Conservation (phyloP, 306 rosid species). For the Erythrophleum fordii region DNA sequence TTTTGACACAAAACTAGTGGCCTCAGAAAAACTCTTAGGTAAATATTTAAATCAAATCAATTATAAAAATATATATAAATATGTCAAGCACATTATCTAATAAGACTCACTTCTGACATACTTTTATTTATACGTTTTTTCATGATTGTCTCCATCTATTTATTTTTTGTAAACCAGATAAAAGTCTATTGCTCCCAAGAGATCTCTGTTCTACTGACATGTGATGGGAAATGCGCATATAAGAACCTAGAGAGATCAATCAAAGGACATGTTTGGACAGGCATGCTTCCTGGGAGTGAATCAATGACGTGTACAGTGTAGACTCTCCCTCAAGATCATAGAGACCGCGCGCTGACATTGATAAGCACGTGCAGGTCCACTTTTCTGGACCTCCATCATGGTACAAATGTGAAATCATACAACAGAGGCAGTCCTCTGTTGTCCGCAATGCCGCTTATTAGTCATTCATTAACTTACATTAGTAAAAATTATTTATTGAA, state of each 20-base stretch:
- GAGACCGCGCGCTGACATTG: not conserved
- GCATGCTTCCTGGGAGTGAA: not conserved
- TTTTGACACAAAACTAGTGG: not conserved
- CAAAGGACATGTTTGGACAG: not conserved
- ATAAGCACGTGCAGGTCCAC: not conserved
- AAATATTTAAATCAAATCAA: not conserved
- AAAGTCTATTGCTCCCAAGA: not conserved
- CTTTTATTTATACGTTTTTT: too few relatives aligned
- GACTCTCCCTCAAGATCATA: not conserved
- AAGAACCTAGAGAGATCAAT: conserved; percentile 10
- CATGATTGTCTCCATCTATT: too few relatives aligned
- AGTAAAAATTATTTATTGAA: not conserved
- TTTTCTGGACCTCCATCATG: too few relatives aligned
- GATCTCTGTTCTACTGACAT: not conserved
- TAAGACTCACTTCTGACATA: not conserved
- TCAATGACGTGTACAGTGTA: not conserved
- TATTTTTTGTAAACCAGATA: not conserved
- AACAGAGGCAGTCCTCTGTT: too few relatives aligned
- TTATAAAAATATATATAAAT: too few relatives aligned
- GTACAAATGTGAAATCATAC: too few relatives aligned
- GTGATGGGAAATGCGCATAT: not conserved
- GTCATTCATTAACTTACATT: not conserved
- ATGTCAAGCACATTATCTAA: too few relatives aligned
- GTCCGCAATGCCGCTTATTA: too few relatives aligned
- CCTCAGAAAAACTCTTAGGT: not conserved